A percentile compares a stretch with the other conserved stretches of the same genome.
Evolutionary conservation across 2,329 filamentous ascomycete species (phyloP).

Genomic region (Trichoderma aggressivum): DNA sequence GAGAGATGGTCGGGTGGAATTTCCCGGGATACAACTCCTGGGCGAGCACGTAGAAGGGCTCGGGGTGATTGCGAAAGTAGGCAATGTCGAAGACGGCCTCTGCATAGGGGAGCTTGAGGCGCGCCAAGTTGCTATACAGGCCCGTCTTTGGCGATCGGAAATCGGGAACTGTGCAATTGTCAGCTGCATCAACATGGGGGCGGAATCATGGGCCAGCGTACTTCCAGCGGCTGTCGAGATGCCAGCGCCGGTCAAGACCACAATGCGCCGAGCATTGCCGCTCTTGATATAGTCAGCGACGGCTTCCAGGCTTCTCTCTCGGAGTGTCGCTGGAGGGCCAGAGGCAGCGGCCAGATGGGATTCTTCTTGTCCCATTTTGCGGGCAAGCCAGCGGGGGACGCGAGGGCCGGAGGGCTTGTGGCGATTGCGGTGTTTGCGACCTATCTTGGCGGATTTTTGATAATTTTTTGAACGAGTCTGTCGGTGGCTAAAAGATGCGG

Average conservation of each 20-base stretch:
- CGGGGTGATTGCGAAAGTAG: slow-evolving; percentile 80
- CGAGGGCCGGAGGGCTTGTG: slow-evolving; percentile 33
- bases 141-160: slow-evolving; percentile 92
- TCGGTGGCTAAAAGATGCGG: not conserved
- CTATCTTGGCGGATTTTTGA: slow-evolving; percentile 34
- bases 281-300: slow-evolving; percentile 78
- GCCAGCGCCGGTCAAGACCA: slow-evolving; percentile 87
- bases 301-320: slow-evolving; percentile 65
- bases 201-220: slow-evolving; percentile 27
- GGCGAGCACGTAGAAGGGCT: slow-evolving; percentile 88
- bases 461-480: not conserved
- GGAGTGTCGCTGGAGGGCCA: slow-evolving; percentile 61
- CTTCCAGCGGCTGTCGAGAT: slow-evolving; percentile 73
- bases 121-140: slow-evolving; percentile 86
- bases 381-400: slow-evolving; percentile 32
- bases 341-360: slow-evolving; percentile 63
- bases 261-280: slow-evolving; percentile 65
- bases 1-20: slow-evolving; percentile 83
- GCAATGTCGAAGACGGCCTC: slow-evolving; percentile 92
- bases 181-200: not conserved
- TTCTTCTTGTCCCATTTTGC: slow-evolving; percentile 82
- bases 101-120: slow-evolving; percentile 79
- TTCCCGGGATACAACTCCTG: slow-evolving; percentile 89
- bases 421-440: slow-evolving; percentile 37
- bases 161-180: slow-evolving; percentile 66